Evolutionary conservation across 2,329 filamentous ascomycete genomes (phyloP).

Genomic region (Bimuria novae-zelandiae): DNA sequence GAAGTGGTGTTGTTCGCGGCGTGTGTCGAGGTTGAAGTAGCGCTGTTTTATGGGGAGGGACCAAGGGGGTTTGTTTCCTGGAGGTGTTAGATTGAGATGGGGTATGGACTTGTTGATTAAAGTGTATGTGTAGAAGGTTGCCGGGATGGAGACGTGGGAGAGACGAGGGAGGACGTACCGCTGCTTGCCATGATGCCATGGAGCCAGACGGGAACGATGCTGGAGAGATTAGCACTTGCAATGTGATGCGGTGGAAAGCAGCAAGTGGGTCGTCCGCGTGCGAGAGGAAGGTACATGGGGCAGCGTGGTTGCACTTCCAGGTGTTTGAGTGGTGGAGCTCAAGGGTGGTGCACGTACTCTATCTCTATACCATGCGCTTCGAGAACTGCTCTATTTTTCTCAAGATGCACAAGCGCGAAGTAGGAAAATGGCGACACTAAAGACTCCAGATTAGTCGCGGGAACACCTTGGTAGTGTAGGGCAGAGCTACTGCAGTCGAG

Average conservation of each 20-base stretch:
- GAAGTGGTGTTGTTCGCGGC: conserved; percentile 59
- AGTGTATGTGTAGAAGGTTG: too few species aligned
- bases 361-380: conserved; percentile 64
- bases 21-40: conserved; percentile 58
- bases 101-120: conserved; percentile 10
- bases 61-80: conserved; percentile 78
- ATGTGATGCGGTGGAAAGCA: too few species aligned
- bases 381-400: conserved; percentile 60
- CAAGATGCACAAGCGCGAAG: conserved; percentile 61
- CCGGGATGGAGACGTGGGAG: too few species aligned
- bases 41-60: conserved; percentile 67
- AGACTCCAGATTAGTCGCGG: conserved; percentile 17
- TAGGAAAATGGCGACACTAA: conserved; percentile 67
- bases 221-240: conserved; percentile 38
- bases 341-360: conserved; percentile 58
- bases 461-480: neutral
- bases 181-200: conserved; percentile 51
- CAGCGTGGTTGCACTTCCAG: neutral
- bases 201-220: conserved; percentile 73
- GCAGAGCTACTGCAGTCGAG: conserved; percentile 63
- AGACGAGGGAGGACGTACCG: conserved; percentile 41
- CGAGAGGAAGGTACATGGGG: neutral
- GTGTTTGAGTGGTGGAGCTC: too few species aligned
- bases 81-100: neutral
- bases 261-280: neutral